Evolutionary conservation across 176 grass and related monocot genomes (phyloP).

Genomic region (Phoenix roebelenii): DNA sequence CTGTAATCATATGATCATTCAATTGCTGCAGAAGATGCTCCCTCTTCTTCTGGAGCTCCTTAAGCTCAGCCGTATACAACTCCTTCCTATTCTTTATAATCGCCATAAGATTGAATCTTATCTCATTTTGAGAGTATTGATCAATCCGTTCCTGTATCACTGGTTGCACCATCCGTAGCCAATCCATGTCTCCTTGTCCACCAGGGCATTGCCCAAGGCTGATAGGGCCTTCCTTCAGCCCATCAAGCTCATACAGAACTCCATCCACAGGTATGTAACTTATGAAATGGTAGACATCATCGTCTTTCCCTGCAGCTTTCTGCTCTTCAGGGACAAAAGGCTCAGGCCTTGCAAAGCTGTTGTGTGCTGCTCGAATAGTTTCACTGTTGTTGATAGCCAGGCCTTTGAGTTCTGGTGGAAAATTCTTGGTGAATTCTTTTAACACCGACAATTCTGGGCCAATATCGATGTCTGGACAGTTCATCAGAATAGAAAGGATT

Average conservation of each 20-base stretch:
- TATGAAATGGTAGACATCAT: conserved; percentile 97
- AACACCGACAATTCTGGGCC: conserved; percentile 61
- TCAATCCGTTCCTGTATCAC: conserved; percentile 63
- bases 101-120: conserved; percentile 83
- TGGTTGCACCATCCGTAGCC: conserved; percentile 62
- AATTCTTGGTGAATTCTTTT: conserved; percentile 86
- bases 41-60: conserved; percentile 89
- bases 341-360: conserved; percentile 75
- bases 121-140: conserved; percentile 58
- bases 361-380: conserved; percentile 60
- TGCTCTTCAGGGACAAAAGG: conserved; percentile 77
- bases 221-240: conserved; percentile 83
- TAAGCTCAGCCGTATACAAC: conserved; percentile 57
- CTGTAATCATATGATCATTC: conserved; percentile 26
- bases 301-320: conserved; percentile 54
- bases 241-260: conserved; percentile 81
- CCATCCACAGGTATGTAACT: conserved; percentile 86
- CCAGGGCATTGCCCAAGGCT: conserved; percentile 62
- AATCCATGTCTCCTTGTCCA: conserved; percentile 50
- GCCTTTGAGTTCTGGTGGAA: conserved; percentile 83
- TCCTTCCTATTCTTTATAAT: conserved; percentile 93
- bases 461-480: conserved; percentile 59
- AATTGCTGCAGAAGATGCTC: conserved; percentile 68
- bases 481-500: conserved; percentile 81
- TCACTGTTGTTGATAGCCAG: conserved; percentile 81